These are phyloP conservation scores for Erythrophleum fordii DNA, from an alignment of 306 rosid species.

Conservation along the genomic window DNA sequence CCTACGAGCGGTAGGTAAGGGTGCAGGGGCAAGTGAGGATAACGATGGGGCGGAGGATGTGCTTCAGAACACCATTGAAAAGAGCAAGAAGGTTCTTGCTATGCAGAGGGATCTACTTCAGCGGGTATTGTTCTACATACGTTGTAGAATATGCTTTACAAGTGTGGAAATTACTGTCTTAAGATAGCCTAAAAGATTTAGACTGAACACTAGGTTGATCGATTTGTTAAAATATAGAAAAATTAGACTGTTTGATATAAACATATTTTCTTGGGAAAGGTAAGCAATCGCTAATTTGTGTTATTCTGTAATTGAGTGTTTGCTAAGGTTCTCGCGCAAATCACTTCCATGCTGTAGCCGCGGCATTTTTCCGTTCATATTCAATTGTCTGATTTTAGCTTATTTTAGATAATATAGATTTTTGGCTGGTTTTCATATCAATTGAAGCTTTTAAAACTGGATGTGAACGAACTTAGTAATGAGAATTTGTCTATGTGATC, in stretches of 20 bases:
- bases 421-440: constrained; percentile 7
- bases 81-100: constrained; percentile 85
- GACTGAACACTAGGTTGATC: constrained; percentile 18
- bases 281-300: constrained; percentile 18
- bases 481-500: background rate
- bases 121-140: constrained; percentile 55
- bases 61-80: constrained; percentile 74
- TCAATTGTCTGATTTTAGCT: background rate
- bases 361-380: background rate
- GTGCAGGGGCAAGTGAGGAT: constrained; percentile 44
- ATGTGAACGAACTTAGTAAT: background rate
- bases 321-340: constrained; percentile 6
- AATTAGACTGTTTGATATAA: background rate
- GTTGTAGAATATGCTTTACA: constrained; percentile 5
- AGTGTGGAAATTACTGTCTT: background rate
- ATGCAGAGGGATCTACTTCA: constrained; percentile 75
- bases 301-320: constrained; percentile 13
- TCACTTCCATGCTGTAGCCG: constrained; percentile 7
- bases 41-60: constrained; percentile 59
- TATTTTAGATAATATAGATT: background rate
- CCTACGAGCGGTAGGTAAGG: constrained; percentile 50
- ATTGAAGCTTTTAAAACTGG: background rate
- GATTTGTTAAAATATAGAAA: background rate
- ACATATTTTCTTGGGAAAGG: constrained; percentile 12
- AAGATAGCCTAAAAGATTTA: constrained; percentile 14